These are phyloP conservation scores for Nicotiana obtusifolia DNA, from an alignment of 257 asterid species.

Conservation along the genomic window DNA sequence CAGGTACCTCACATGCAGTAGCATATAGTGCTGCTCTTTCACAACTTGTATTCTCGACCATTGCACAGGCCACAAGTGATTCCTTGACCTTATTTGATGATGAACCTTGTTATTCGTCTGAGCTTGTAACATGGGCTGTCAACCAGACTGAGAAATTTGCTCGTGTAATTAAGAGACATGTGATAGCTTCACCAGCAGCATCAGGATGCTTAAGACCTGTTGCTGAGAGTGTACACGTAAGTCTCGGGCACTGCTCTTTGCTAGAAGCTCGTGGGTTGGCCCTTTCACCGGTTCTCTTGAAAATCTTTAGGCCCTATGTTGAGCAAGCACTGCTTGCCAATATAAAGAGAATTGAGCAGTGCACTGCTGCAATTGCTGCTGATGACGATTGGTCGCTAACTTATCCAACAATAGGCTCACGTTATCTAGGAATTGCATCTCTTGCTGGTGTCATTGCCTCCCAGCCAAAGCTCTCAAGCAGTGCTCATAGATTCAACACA, in stretches of 20 bases:
- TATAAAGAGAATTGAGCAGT: conserved; percentile 61
- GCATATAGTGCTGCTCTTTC: conserved; percentile 75
- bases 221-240: conserved; percentile 66
- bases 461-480: conserved; percentile 73
- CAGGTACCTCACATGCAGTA: conserved; percentile 50
- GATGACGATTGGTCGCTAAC: conserved; percentile 76
- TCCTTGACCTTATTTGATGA: conserved; percentile 70
- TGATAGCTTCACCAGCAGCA: conserved; percentile 74
- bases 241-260: conserved; percentile 73
- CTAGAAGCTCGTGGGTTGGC: conserved; percentile 78
- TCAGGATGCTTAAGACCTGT: conserved; percentile 81
- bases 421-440: conserved; percentile 45
- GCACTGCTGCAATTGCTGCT: conserved; percentile 81
- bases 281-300: conserved; percentile 76
- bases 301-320: conserved; percentile 58
- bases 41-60: conserved; percentile 68
- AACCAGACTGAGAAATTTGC: conserved; percentile 57
- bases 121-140: conserved; percentile 83
- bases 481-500: conserved; percentile 72
- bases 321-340: conserved; percentile 67
- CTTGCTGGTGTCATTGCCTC: conserved; percentile 28
- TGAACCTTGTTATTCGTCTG: conserved; percentile 81
- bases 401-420: conserved; percentile 53
- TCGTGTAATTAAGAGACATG: conserved; percentile 50
- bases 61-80: conserved; percentile 79